phyloP scores from a whole-genome alignment of 176 grass and related monocot genomes.

The Cymbopogon citratus region DNA sequence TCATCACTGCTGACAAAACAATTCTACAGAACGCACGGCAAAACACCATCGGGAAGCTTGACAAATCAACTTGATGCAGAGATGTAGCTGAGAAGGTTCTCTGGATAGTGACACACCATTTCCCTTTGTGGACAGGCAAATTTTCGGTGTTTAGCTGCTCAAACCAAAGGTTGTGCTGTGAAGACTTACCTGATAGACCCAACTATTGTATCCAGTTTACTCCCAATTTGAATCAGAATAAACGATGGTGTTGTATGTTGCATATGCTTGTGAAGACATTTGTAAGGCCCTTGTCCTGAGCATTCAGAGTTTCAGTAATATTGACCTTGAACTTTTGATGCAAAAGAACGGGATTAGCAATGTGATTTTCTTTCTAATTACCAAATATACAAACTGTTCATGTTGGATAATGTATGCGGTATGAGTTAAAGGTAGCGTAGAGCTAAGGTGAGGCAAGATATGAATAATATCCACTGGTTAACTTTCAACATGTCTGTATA shows the following conservation, averaged over 20 bases:
- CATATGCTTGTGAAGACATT: background rate
- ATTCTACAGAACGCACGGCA: slow-evolving; percentile 71
- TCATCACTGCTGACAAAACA: slow-evolving; percentile 75
- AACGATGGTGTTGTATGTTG: background rate
- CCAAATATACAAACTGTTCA: background rate
- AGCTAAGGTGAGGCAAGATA: background rate
- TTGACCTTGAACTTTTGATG: background rate
- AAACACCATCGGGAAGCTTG: slow-evolving; percentile 70
- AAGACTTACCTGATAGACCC: background rate
- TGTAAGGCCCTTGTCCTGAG: background rate
- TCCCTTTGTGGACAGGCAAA: background rate
- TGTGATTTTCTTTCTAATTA: background rate
- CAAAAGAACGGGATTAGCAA: background rate
- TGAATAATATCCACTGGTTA: background rate
- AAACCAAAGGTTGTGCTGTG: background rate
- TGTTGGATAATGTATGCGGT: background rate
- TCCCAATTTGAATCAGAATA: background rate
- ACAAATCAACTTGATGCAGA: slow-evolving; percentile 43
- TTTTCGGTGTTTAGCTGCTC: background rate
- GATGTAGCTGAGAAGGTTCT: background rate
- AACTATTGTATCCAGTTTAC: background rate
- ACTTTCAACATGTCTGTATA: background rate
- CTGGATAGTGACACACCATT: background rate
- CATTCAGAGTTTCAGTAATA: background rate
- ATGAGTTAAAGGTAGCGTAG: background rate